Evolutionary conservation across 78 protist species (phyloP).

Genomic region (Pigoraptor vietnamica): DNA sequence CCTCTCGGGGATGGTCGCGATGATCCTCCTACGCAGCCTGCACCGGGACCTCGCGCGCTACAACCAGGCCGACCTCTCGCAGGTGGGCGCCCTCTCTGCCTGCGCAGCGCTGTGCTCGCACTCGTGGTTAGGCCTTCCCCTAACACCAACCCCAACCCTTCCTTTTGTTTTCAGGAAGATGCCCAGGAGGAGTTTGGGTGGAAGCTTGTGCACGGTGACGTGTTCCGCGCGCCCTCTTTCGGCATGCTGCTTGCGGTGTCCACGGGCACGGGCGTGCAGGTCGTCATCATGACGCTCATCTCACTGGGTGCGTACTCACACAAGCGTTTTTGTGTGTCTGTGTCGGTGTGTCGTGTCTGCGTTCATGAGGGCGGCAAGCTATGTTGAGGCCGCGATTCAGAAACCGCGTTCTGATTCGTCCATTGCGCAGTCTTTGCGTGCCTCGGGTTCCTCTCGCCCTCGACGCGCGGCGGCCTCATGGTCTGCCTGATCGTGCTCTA

Average conservation of each 20-base stretch:
- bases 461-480: constrained; percentile 85
- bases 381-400: neutral
- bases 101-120: neutral
- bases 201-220: constrained; percentile 97
- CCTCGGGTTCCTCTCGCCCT: constrained; percentile 85
- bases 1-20: constrained; percentile 89
- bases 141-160: too few species aligned
- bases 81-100: neutral
- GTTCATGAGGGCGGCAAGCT: neutral
- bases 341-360: constrained; percentile 20
- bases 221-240: constrained; percentile 88
- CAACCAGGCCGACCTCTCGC: constrained; percentile 23
- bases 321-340: too few species aligned
- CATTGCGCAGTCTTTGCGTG: neutral
- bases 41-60: constrained; percentile 68
- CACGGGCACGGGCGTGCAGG: constrained; percentile 16
- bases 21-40: constrained; percentile 88
- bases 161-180: neutral
- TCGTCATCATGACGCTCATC: neutral
- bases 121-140: neutral
- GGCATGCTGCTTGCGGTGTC: constrained; percentile 51
- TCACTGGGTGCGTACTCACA: neutral
- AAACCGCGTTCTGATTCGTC: neutral
- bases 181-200: constrained; percentile 70
- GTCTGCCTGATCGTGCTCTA: constrained; percentile 74